phyloP scores from a whole-genome alignment of 2,329 filamentous ascomycete genomes.

The Colletotrichum spinosum region DNA sequence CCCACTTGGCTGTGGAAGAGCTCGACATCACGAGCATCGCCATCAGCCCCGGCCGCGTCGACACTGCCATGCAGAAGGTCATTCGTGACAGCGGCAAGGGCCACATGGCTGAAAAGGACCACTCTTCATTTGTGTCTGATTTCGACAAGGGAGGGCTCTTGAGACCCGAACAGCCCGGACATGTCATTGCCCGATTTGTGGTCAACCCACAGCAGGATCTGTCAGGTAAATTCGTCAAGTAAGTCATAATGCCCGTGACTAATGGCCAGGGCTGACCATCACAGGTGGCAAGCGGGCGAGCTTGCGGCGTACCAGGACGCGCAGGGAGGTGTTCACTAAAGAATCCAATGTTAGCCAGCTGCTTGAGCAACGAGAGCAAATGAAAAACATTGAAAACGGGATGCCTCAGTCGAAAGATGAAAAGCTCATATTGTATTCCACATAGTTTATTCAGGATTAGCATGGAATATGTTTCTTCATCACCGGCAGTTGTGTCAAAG shows the following conservation, averaged over 20 bases:
- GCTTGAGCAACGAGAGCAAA: conserved; percentile 38
- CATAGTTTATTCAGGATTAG: conserved; percentile 78
- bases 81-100: conserved; percentile 72
- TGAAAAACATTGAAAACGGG: conserved; percentile 45
- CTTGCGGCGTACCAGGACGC: conserved; percentile 64
- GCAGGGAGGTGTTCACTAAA: conserved; percentile 30
- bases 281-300: conserved; percentile 65
- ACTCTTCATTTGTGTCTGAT: conserved; percentile 75
- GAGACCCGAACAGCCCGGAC: conserved; percentile 84
- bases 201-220: conserved; percentile 73
- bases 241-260: conserved; percentile 45
- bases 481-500: conserved; percentile 55
- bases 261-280: conserved; percentile 42
- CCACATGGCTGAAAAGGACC: conserved; percentile 66
- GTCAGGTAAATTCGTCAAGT: conserved; percentile 82
- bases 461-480: conserved; percentile 81
- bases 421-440: conserved; percentile 80
- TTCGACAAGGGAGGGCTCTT: conserved; percentile 79
- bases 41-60: conserved; percentile 82
- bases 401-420: conserved; percentile 83
- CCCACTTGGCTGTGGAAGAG: conserved; percentile 81
- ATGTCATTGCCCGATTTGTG: conserved; percentile 85
- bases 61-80: conserved; percentile 91
- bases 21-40: conserved; percentile 78
- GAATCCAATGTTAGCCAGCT: conserved; percentile 39